Evolutionary conservation across 129 eudicot species (phyloP).

Genomic region (Gnaphalium uliginosum): DNA sequence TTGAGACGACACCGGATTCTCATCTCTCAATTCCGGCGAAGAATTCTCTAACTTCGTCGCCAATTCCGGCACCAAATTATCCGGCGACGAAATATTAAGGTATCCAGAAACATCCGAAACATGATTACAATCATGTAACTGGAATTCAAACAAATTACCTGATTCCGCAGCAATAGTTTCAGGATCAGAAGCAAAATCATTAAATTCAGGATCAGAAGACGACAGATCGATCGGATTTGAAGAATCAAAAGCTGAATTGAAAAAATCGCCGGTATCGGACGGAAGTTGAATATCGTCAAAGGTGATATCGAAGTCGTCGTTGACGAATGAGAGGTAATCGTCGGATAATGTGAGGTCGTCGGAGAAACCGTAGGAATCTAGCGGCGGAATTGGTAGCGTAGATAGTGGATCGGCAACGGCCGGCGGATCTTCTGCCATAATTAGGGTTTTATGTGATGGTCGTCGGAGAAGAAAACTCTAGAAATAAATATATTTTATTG

Average conservation of each 20-base stretch:
- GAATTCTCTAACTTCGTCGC: conserved; percentile 23
- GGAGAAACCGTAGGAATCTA: conserved; percentile 38
- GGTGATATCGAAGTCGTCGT: conserved; percentile 48
- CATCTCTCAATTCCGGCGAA: conserved; percentile 31
- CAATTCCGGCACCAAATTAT: not conserved
- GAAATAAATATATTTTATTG: conserved; percentile 9
- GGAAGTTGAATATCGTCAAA: conserved; percentile 57
- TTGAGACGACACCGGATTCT: conserved; percentile 50
- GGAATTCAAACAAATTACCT: not conserved
- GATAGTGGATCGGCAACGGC: conserved; percentile 32
- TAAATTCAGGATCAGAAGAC: conserved; percentile 30
- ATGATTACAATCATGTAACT: conserved; percentile 13
- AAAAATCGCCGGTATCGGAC: conserved; percentile 43
- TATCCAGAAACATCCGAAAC: conserved; percentile 35
- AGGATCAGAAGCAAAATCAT: conserved; percentile 19
- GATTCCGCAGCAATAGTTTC: conserved; percentile 18
- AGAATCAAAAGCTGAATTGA: conserved; percentile 22
- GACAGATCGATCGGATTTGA: conserved; percentile 17
- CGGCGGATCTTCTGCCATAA: conserved; percentile 44
- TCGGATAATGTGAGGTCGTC: conserved; percentile 34
- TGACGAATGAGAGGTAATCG: conserved; percentile 31
- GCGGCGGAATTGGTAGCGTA: conserved; percentile 44
- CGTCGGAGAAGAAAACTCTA: conserved; percentile 33
- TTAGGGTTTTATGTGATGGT: conserved; percentile 33
- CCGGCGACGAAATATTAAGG: conserved; percentile 32